Evolutionary conservation across 2,329 filamentous ascomycete species (phyloP), one percentile per base, ranked within the genome.

Genomic region (Fusarium vanettenii): DNA sequence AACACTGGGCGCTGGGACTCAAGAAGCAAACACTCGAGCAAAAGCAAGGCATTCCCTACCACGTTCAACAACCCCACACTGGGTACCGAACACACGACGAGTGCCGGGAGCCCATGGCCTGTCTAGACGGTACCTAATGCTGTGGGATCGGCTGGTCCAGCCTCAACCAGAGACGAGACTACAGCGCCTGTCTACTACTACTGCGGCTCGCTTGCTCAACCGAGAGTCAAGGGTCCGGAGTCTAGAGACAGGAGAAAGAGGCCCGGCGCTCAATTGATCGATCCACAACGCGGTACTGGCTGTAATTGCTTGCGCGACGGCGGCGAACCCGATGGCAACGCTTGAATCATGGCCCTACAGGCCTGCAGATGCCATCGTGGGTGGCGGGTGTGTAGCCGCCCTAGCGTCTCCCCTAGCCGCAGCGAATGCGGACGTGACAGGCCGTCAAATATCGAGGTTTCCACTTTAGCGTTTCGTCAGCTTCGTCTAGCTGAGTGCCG

Each of bases 361-460:
- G 69, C 67, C 48, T 73, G 71, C 70, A 73, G 70, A 71, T 78
- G 77, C 72, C 75, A 77, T 74, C 69, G 72, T 76, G 62, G 76
- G 70, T 78, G 77, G 76, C 75, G 77, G 77, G 70, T 79, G 72
- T 66, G 76, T 76, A 77, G 77, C 77, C 77, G 77, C 75, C 67
- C 70, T 79, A 79, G 77, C 75, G 75, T 74, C 74, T 59, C 55
- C 57, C 60, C 70, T 77, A 79, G 72, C 71, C 70, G 77, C 69
- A 78, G 63, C 57, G 67, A 78, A 62, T 64, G 67, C 67, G 74
- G 74, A 73, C 61, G 62, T 79, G 77, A 72, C 77, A 79, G 64
- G 69, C 74, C 73, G 75, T 78, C 76, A 79, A 73, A 75, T 60
- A 65, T 73, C 57, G 50, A 71, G 63, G 69, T 57, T 56, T 68